Conservation (phyloP, 192 early-diverging fungal genomes). For the Backusella morwellensis region DNA sequence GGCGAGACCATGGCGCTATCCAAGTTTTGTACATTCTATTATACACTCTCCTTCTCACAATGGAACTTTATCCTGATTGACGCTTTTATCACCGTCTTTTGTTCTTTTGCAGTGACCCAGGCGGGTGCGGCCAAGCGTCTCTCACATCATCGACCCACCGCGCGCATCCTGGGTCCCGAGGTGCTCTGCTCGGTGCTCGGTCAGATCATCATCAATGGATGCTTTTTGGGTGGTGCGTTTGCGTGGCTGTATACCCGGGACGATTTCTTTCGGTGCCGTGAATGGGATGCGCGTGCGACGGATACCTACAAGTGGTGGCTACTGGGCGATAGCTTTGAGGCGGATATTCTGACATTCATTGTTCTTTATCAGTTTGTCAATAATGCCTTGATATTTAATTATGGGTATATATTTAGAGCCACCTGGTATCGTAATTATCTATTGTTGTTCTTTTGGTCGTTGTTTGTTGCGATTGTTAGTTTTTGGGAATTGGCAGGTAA, state of each 20-base stretch:
- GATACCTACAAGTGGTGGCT: conserved; percentile 64
- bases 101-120: conserved; percentile 50
- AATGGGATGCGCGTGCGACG: conserved; percentile 52
- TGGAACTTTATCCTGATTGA: conserved; percentile 70
- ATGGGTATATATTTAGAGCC: conserved; percentile 50
- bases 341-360: conserved; percentile 44
- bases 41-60: conserved; percentile 53
- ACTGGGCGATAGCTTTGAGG: conserved; percentile 68
- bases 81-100: conserved; percentile 49
- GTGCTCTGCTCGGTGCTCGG: conserved; percentile 59
- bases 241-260: conserved; percentile 53
- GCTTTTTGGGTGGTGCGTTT: conserved; percentile 42
- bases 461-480: conserved; percentile 48
- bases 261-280: conserved; percentile 59
- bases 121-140: conserved; percentile 41
- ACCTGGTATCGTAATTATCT: conserved; percentile 49
- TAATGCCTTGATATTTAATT: conserved; percentile 56
- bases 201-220: conserved; percentile 55
- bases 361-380: conserved; percentile 62
- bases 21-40: conserved; percentile 61
- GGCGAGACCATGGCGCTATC: conserved; percentile 54
- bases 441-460: conserved; percentile 37
- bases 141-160: conserved; percentile 53
- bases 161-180: conserved; percentile 62
- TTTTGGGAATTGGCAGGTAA: conserved; percentile 47